Percentiles rank a stretch among this genome's conserved stretches.
phyloP scores from a whole-genome alignment of 306 rosid genomes.

The Quercus ilex region DNA sequence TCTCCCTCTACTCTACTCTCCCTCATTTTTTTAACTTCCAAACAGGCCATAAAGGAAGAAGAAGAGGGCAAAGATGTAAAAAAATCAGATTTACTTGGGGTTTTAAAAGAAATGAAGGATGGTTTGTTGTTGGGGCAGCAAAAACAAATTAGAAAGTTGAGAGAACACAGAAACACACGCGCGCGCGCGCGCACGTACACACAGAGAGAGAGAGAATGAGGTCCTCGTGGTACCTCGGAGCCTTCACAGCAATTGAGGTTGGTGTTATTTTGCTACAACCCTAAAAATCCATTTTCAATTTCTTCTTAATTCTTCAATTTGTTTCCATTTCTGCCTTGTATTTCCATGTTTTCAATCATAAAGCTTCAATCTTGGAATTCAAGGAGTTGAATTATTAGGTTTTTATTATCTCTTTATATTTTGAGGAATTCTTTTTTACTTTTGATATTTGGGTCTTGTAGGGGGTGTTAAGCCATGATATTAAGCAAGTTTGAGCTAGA shows the following conservation, averaged over 20 bases:
- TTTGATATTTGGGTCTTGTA: background rate
- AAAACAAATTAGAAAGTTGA: background rate
- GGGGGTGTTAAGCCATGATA: background rate
- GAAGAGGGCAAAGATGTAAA: no score
- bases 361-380: background rate
- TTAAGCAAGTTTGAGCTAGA: background rate
- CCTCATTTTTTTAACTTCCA: no score
- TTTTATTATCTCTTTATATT: background rate
- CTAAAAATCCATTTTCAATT: background rate
- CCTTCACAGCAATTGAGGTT: conserved; percentile 4
- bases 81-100: no score
- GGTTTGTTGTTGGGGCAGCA: no score
- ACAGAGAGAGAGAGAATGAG: background rate
- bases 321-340: background rate
- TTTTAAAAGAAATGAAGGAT: no score
- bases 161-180: background rate
- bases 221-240: background rate
- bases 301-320: background rate
- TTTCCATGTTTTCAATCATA: background rate
- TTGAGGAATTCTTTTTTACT: background rate
- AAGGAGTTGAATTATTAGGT: background rate
- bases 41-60: no score
- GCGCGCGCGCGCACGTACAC: no score
- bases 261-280: conserved; percentile 1
- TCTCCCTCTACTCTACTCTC: no score